Conservation (phyloP, 2,329 filamentous ascomycete genomes). For the Thermochaetoides dissita region DNA sequence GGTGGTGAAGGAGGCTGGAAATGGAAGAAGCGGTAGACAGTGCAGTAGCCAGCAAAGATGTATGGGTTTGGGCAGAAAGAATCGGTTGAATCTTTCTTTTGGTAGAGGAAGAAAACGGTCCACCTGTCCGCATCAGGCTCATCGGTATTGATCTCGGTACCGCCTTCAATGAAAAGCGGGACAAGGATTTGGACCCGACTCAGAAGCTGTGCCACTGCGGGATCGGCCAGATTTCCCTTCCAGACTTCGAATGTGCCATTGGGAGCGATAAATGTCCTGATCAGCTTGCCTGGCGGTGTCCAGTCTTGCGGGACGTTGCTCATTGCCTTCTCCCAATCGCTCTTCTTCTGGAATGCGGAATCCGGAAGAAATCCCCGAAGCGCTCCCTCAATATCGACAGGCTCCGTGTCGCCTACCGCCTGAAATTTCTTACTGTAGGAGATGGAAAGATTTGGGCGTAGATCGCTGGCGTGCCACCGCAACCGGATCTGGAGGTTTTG, state of each 20-base stretch:
- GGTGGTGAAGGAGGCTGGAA: constrained; percentile 29
- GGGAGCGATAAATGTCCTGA: constrained; percentile 47
- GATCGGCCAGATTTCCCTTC: constrained; percentile 60
- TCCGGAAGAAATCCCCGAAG: constrained; percentile 54
- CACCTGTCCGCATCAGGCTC: constrained; percentile 67
- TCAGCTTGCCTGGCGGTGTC: constrained; percentile 62
- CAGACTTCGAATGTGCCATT: constrained; percentile 69
- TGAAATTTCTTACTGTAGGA: constrained; percentile 60
- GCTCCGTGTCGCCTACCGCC: constrained; percentile 50
- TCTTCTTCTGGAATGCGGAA: constrained; percentile 51
- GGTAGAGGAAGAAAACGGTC: constrained; percentile 81
- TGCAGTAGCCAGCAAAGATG: constrained; percentile 76
- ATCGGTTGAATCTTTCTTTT: constrained; percentile 37
- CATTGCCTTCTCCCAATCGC: constrained; percentile 49
- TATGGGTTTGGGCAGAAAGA: constrained; percentile 45
- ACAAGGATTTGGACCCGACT: constrained; percentile 72
- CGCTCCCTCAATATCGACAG: constrained; percentile 53
- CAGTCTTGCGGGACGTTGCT: constrained; percentile 30
- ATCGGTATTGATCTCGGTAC: constrained; percentile 55
- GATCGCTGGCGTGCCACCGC: constrained; percentile 52
- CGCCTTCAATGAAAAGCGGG: constrained; percentile 83
- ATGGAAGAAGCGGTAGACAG: constrained; percentile 74
- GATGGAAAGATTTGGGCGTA: constrained; percentile 63
- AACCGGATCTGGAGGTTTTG: constrained; percentile 65
- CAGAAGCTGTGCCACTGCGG: constrained; percentile 55